Evolutionary conservation across 495 filamentous ascomycete species (phyloP).

Genomic region (Sordaria brevicollis): DNA sequence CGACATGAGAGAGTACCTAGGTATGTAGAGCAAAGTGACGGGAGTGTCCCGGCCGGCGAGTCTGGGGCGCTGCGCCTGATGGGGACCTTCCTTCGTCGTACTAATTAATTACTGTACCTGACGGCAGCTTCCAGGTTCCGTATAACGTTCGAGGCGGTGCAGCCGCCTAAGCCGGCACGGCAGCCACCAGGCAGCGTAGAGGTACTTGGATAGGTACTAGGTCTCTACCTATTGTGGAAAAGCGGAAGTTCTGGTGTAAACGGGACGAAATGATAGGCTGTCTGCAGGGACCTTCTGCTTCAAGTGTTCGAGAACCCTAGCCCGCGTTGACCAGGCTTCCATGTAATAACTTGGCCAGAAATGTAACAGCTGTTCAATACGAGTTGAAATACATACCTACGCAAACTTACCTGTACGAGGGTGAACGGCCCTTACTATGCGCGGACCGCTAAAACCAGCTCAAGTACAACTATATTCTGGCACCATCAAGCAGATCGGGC

Average conservation of each 20-base stretch:
- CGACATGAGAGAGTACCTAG: no score
- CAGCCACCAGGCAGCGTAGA: no score
- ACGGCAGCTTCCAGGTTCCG: background rate
- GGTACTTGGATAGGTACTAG: no score
- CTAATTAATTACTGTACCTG: no score
- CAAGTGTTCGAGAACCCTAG: background rate
- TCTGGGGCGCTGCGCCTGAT: background rate
- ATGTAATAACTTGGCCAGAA: background rate
- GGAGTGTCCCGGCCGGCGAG: background rate
- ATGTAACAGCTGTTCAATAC: no score
- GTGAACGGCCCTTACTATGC: background rate
- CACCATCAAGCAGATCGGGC: background rate
- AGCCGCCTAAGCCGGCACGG: no score
- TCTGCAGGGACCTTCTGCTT: background rate
- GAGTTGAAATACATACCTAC: no score
- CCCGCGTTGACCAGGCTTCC: background rate
- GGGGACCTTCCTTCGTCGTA: background rate
- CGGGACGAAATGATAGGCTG: background rate
- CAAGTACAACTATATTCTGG: background rate
- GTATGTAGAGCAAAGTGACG: background rate
- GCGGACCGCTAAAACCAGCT: background rate
- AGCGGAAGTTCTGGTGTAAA: background rate
- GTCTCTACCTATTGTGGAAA: no score
- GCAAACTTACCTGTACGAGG: no score
- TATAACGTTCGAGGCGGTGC: background rate